Evolutionary conservation across 1,284 basidiomycete species (phyloP), one percentile per base, ranked within the genome.

Genomic region (Tilletia caries): DNA sequence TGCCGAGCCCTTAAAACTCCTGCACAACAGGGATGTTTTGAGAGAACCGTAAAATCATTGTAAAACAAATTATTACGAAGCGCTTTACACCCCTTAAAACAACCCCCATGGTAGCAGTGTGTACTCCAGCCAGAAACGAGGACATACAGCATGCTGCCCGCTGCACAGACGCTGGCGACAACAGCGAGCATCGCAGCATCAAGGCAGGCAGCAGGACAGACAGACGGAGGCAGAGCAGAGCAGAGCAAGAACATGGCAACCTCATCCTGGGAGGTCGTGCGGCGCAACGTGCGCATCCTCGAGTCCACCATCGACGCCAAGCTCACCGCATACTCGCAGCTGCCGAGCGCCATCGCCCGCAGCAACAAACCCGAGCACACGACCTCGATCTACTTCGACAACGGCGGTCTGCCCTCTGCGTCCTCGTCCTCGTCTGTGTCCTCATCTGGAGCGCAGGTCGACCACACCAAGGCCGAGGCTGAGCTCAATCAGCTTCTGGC

Each of bases 281-380:
- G 94, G 78, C 86, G 92, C 72, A 92, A 95, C 85, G 93, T 92
- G 82, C 87, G 93, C 76, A 93, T 92, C 6, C 89, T 96, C 37
- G 93, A 96, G 83, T 91, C 92, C 52, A 88, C 93, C 32, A 91
- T 97, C 75, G 92, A 96, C 82, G 87, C 91, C 43, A 94, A 96
- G 83, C 87, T 98, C 25, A 92, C 92, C 0, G 87, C 91, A 6
- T 98, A 97, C 84, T 90, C 92, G 27, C 91, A 91, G 74, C 86
- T 96, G 43, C 92, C 91, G 3, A 88, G 91, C 2, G 88, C 88
- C 32, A 89, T 95, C 72, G 88, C 90, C 0, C 85, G 86, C 66
- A 41, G 46, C 44, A 52, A 13, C 23, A 32, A 23, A 1, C 8
- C 23, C 37, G 15, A 48, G 27, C 58, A 32, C 23, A 25, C n/a